Evolutionary conservation across 345 rosid species (phyloP).

Genomic region (Erucastrum elatum): DNA sequence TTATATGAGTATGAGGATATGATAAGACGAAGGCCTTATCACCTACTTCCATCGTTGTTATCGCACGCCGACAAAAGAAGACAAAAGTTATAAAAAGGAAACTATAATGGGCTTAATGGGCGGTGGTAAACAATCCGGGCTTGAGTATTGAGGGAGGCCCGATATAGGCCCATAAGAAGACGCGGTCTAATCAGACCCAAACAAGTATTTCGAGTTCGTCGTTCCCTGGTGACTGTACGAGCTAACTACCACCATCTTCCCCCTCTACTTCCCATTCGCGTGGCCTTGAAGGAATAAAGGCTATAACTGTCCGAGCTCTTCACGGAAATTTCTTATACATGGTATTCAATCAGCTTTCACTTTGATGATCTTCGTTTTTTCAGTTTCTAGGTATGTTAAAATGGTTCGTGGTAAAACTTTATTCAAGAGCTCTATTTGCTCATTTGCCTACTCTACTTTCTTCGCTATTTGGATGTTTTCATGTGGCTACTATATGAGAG

Average conservation of each 20-base stretch:
- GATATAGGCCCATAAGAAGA: background rate
- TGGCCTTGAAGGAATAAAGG: background rate
- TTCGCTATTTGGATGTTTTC: conserved; percentile 19
- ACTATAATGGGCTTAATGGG: background rate
- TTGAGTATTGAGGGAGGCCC: conserved; percentile 1
- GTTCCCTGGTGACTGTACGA: conserved; percentile 25
- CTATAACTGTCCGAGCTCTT: background rate
- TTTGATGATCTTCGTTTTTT: background rate
- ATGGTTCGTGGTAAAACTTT: conserved; percentile 19
- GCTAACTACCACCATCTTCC: background rate
- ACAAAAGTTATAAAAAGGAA: background rate
- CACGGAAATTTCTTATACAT: background rate
- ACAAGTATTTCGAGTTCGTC: conserved; percentile 29
- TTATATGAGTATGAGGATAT: background rate
- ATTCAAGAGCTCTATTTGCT: conserved; percentile 16
- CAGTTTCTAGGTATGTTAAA: conserved; percentile 28
- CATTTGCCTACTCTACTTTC: conserved; percentile 19
- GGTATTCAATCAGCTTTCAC: background rate
- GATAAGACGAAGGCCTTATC: background rate
- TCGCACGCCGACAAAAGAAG: background rate
- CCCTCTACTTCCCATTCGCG: background rate
- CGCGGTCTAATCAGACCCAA: conserved; percentile 31
- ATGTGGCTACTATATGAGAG: conserved; percentile 9
- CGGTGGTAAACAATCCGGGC: too few relatives aligned
- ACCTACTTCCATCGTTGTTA: background rate